Percentiles rank a stretch among this genome's conserved stretches.
These are phyloP conservation scores for Fragilariopsis cylindrus DNA, from an alignment of 108 stramenopile species.

Conservation along the genomic window DNA sequence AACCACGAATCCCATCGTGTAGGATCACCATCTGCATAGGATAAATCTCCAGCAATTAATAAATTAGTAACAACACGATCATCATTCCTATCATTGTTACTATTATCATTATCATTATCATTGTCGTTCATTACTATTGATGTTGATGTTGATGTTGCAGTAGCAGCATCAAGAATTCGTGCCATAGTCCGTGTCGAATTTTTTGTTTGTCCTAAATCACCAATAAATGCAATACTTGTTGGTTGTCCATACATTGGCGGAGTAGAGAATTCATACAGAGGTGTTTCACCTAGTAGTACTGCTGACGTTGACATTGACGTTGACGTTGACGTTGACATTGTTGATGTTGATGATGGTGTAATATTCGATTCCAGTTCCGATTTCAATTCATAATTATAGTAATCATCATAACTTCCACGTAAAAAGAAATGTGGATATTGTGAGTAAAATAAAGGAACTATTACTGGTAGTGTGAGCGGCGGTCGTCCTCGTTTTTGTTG, in stretches of 20 bases:
- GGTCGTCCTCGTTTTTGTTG: neutral
- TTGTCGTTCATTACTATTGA: neutral
- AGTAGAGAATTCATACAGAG: conserved; percentile 32
- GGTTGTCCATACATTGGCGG: conserved; percentile 36
- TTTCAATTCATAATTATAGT: neutral
- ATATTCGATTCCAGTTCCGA: too few species aligned
- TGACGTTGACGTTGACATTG: too few species aligned
- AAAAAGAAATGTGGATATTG: neutral
- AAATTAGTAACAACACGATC: conserved; percentile 21
- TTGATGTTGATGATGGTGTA: too few species aligned
- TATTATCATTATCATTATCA: neutral
- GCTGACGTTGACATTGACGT: neutral
- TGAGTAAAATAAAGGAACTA: neutral
- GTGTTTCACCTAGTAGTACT: conserved; percentile 23
- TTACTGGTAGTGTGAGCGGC: neutral
- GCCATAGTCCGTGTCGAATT: conserved; percentile 53
- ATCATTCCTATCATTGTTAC: neutral
- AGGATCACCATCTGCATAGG: conserved; percentile 78
- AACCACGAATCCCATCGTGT: conserved; percentile 76
- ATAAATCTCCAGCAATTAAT: conserved; percentile 71
- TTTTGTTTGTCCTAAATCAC: conserved; percentile 49
- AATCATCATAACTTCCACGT: neutral
- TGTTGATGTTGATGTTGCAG: neutral
- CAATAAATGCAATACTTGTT: conserved; percentile 47
- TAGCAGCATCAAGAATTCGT: conserved; percentile 36